phyloP scores from a whole-genome alignment of 139 green algal genomes.

The Astrephomene gubernaculifera region DNA sequence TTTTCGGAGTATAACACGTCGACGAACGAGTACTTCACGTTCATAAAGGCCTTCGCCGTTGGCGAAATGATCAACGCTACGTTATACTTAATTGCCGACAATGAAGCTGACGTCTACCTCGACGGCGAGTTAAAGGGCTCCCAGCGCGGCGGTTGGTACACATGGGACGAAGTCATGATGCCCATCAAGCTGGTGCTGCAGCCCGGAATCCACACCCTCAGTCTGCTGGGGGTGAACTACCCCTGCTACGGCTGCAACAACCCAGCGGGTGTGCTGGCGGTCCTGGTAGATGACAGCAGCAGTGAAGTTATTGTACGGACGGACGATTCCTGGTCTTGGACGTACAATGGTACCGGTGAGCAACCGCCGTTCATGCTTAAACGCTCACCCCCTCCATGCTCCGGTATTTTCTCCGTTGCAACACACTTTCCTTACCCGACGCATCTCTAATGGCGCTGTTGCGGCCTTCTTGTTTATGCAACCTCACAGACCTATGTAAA shows the following conservation, averaged over 20 bases:
- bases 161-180: not conserved
- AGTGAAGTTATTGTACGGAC: not conserved
- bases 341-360: not conserved
- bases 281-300: not conserved
- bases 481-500: too few relatives aligned
- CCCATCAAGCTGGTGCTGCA: not conserved
- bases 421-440: too few relatives aligned
- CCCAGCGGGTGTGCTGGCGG: not conserved
- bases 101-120: not conserved
- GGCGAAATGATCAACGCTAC: not conserved
- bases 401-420: not conserved
- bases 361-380: not conserved
- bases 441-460: too few relatives aligned
- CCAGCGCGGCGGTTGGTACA: not conserved
- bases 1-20: not conserved
- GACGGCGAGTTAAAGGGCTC: not conserved
- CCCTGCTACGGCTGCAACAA: not conserved
- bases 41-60: not conserved
- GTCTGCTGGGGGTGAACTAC: not conserved
- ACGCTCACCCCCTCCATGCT: not conserved
- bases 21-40: not conserved
- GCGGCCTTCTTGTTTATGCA: not conserved
- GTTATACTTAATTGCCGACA: not conserved
- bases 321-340: not conserved
- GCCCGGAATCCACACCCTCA: not conserved